phyloP scores from a whole-genome alignment of 768 basidiomycete species.

The Auriscalpium orientale region DNA sequence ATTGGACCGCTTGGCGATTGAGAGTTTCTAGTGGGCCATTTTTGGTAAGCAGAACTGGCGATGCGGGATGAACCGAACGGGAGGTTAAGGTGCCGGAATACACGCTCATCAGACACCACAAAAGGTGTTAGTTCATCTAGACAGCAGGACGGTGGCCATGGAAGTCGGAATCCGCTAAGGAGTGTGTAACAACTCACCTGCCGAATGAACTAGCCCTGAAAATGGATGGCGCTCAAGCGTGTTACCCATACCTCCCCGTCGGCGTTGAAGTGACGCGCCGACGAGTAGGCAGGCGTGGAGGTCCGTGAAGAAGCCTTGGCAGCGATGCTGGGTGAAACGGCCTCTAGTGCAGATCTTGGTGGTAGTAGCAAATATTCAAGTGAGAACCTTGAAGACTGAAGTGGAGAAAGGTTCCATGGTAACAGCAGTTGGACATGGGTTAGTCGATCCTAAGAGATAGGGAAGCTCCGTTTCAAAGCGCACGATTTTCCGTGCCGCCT shows the following conservation, averaged over 20 bases:
- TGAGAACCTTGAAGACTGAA: conserved; percentile 84
- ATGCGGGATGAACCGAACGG: conserved; percentile 65
- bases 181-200: conserved; percentile 84
- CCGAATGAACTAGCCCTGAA: too few relatives aligned
- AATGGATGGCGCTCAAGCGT: conserved; percentile 54
- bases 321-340: conserved; percentile 61
- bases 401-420: conserved; percentile 85
- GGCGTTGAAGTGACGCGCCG: conserved; percentile 61
- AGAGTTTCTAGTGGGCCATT: conserved; percentile 69
- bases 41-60: conserved; percentile 70
- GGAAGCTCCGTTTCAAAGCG: too few relatives aligned
- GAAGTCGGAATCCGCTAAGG: conserved; percentile 82
- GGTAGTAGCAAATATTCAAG: conserved; percentile 68
- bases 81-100: conserved; percentile 78
- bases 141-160: conserved; percentile 85
- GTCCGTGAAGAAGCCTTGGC: conserved; percentile 75
- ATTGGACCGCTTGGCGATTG: conserved; percentile 46
- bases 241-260: conserved; percentile 53
- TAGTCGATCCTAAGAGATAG: conserved; percentile 83
- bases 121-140: conserved; percentile 82
- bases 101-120: conserved; percentile 81
- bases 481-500: too few relatives aligned
- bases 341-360: conserved; percentile 26
- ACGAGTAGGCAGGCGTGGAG: conserved; percentile 76
- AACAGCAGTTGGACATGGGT: conserved; percentile 84